phyloP scores from a whole-genome alignment of 805 yeast genomes.

The Yamadazyma olivae region DNA sequence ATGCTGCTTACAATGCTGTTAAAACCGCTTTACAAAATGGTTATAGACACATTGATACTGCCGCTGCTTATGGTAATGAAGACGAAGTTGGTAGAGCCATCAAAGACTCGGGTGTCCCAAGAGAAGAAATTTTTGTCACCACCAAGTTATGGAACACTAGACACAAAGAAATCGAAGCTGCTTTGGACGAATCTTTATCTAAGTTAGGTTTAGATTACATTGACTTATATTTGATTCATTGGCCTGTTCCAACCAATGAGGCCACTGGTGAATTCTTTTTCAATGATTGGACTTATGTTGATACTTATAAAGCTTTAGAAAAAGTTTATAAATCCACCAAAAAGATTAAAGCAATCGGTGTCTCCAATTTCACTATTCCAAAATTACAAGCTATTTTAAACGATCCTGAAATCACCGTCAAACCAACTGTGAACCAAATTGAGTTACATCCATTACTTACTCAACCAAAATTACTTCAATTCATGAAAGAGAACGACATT shows the following conservation, averaged over 20 bases:
- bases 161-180: constrained; percentile 49
- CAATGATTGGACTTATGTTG: constrained; percentile 26
- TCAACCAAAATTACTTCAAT: constrained; percentile 41
- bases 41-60: constrained; percentile 77
- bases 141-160: constrained; percentile 65
- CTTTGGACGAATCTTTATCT: constrained; percentile 55
- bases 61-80: constrained; percentile 67
- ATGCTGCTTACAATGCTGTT: constrained; percentile 55
- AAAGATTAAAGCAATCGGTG: constrained; percentile 30
- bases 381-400: constrained; percentile 25
- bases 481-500: constrained; percentile 53
- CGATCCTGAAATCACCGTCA: constrained; percentile 20
- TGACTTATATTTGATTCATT: constrained; percentile 76
- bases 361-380: constrained; percentile 33
- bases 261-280: constrained; percentile 18
- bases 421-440: constrained; percentile 33
- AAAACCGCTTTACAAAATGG: constrained; percentile 61
- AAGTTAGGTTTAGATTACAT: constrained; percentile 72
- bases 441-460: constrained; percentile 37
- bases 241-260: constrained; percentile 52
- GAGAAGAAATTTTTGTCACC: constrained; percentile 66
- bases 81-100: constrained; percentile 56
- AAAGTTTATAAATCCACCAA: constrained; percentile 49
- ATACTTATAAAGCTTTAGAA: constrained; percentile 44
- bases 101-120: constrained; percentile 56